Conservation (phyloP, 129 eudicot species). For the Mikania micrantha region DNA sequence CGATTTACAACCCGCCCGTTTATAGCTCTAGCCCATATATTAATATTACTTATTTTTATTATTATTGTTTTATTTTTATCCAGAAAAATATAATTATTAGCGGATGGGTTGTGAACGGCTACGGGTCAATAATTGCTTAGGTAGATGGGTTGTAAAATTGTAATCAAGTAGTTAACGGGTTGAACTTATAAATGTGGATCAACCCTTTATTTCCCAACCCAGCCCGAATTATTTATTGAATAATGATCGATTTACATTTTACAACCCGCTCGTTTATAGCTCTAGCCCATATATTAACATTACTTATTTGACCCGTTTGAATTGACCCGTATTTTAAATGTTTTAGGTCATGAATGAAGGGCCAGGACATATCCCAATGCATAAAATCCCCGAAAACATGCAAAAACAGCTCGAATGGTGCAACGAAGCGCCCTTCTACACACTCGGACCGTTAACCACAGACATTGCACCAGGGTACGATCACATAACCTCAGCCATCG, state of each 20-base stretch:
- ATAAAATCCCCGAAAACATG: constrained; percentile 95
- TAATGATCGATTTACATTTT: not conserved
- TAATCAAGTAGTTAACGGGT: not conserved
- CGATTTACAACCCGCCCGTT: not conserved
- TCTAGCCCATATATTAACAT: too few species aligned
- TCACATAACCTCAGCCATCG: constrained; percentile 97
- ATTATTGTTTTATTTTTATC: too few species aligned
- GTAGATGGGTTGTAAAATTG: too few species aligned
- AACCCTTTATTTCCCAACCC: not conserved
- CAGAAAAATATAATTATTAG: too few species aligned
- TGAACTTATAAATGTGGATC: not conserved
- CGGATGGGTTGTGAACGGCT: too few species aligned
- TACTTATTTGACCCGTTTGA: not conserved
- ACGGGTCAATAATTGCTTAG: too few species aligned
- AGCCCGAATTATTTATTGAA: not conserved
- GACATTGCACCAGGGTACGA: constrained; percentile 99
- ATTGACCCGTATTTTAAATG: not conserved
- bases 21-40: too few species aligned
- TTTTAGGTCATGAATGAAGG: constrained; percentile 97
- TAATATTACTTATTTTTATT: too few species aligned
- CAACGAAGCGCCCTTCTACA: constrained; percentile 96
- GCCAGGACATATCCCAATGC: constrained; percentile 94
- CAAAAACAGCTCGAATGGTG: constrained; percentile 98
- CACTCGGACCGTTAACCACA: constrained; percentile 95
- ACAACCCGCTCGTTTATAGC: not conserved